Base-by-base conservation (phyloP, 768 basidiomycete species). In the Podaxis mareebaensis region DNA sequence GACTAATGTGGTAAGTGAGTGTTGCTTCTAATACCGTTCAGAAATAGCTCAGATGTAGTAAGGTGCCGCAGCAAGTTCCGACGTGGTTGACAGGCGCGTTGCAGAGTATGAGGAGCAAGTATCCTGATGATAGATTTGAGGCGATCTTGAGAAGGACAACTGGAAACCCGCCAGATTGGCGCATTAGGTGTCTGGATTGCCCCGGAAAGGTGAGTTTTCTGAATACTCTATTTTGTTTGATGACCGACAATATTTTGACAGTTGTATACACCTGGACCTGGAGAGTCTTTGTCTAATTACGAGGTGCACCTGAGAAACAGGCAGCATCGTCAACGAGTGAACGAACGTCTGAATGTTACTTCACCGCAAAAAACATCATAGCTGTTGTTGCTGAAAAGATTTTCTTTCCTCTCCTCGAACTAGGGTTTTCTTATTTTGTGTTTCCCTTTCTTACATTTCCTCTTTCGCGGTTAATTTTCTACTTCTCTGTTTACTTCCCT, bases 251-350 rank as follows among this genome's bases (percentile, higher is more conserved):
- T 65, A 58, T 40, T 38, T 60, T 54, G 58, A 61, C 48, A 95
- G 89, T 74, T 97, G 62, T 99, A 97, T 80, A 93, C 91, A 68
- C 88, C 95, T 51, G 96, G 96, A 52, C 93, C 93, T 11, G 90
- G 84, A 7, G 90, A 96, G 75, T 92, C 92, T 11, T 75, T 98
- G 54, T 80, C 83, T 26, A 97, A 98, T 73, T 99, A 95, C 68
- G 92, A 95, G 71, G 91, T 97, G 11, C 96, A 99, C 77, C 77
- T 99, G 59, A 90, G 87, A 79, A 94, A 95, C 69, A 85, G 91
- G 55, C 83, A 85, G 71, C 93, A 95, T 75, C 86, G 92, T 42
- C 81, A 84, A 66, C 84, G 87, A 58, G 92, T 94, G 36, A 86
- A 85, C 68, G 82, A 84, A 24, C 88, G 92, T 33, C 62, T 83